These are phyloP conservation scores for Fusarium domesticum DNA, from an alignment of 2,329 filamentous ascomycete genomes.

Conservation along the genomic window DNA sequence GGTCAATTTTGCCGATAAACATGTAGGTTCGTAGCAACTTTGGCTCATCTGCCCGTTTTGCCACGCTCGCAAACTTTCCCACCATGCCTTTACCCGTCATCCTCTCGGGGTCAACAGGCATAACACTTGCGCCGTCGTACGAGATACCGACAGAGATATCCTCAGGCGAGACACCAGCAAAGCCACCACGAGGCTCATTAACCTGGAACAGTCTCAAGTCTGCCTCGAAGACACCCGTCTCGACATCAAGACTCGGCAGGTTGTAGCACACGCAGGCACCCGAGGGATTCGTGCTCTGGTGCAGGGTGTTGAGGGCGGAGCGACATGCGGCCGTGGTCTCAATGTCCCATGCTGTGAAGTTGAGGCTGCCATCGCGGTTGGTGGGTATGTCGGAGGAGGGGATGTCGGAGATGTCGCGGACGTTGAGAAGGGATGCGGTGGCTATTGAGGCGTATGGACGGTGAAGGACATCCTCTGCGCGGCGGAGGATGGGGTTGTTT, in stretches of 20 bases:
- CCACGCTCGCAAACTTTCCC: conserved; percentile 15
- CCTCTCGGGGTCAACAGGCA: conserved; percentile 26
- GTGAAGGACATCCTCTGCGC: conserved; percentile 31
- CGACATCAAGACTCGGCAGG: conserved; percentile 65
- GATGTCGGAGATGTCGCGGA: conserved; percentile 17
- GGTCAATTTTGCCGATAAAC: conserved; percentile 67
- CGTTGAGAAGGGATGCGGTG: conserved; percentile 15
- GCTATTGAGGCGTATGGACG: conserved; percentile 28
- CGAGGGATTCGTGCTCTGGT: conserved; percentile 65
- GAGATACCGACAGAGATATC: conserved; percentile 54
- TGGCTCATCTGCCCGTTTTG: conserved; percentile 30
- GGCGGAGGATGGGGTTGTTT: conserved; percentile 21
- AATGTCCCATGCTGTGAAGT: conserved; percentile 55
- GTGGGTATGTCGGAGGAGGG: conserved; percentile 32
- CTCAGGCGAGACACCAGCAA: conserved; percentile 48
- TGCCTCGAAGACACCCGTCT: conserved; percentile 69
- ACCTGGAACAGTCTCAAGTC: conserved; percentile 74
- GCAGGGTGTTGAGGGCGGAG: conserved; percentile 52
- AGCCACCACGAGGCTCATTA: conserved; percentile 54
- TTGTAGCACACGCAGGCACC: conserved; percentile 84
- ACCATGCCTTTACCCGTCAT: conserved; percentile 26
- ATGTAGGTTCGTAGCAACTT: conserved; percentile 59
- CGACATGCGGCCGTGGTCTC: conserved; percentile 59
- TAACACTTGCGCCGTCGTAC: conserved; percentile 50
- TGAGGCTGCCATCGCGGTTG: conserved; percentile 45